These are phyloP conservation scores for Globisporangium spiculum DNA, from an alignment of 352 stramenopile species.

Conservation along the genomic window DNA sequence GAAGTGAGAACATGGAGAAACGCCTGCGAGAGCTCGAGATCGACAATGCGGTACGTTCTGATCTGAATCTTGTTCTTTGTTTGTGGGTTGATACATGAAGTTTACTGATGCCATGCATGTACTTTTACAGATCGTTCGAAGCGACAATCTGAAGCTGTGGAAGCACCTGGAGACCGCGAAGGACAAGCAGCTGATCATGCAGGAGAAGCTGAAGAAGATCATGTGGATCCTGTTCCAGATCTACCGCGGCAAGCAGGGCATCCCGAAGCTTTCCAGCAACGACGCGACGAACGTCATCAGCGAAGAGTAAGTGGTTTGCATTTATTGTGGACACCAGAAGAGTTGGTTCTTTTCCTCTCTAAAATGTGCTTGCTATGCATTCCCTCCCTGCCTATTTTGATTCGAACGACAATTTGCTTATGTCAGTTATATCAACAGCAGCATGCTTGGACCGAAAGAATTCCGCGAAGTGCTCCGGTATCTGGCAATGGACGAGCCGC, in stretches of 20 bases:
- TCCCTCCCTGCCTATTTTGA: conserved; percentile 20
- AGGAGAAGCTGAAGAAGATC: conserved; percentile 91
- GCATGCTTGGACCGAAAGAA: conserved; percentile 78
- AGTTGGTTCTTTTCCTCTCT: conserved; percentile 18
- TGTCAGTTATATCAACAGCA: conserved; percentile 78
- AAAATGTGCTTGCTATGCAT: conserved; percentile 25
- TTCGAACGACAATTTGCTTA: conserved; percentile 30
- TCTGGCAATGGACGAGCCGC: conserved; percentile 81
- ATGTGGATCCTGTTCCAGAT: conserved; percentile 91
- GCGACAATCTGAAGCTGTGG: conserved; percentile 87
- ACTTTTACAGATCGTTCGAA: conserved; percentile 64
- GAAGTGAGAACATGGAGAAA: conserved; percentile 88
- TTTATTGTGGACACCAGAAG: conserved; percentile 11
- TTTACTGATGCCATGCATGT: not conserved
- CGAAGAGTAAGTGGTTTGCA: conserved; percentile 70
- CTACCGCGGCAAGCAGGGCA: conserved; percentile 78
- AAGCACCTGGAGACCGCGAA: conserved; percentile 83
- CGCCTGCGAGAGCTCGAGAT: conserved; percentile 80
- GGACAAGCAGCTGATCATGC: conserved; percentile 88
- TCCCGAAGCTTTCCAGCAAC: conserved; percentile 73
- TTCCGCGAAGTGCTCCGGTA: conserved; percentile 84
- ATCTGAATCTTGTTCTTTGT: not conserved
- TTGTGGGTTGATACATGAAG: not conserved
- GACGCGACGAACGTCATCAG: conserved; percentile 51
- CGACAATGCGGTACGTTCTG: conserved; percentile 69